phyloP scores from a whole-genome alignment of 139 green algal species.

The Chlamydomonas urium region DNA sequence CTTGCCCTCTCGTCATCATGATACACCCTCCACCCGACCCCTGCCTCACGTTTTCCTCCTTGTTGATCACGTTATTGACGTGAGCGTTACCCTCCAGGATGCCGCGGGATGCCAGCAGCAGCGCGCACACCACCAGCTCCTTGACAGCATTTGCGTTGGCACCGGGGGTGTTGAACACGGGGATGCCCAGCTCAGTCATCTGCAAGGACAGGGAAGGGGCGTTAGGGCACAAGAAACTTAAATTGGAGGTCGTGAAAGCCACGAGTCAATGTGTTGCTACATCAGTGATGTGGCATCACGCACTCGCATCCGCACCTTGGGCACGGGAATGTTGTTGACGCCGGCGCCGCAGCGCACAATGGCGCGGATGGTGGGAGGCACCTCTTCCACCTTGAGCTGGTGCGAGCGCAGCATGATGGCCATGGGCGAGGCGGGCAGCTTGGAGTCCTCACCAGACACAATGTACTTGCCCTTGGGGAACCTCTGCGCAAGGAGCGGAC shows the following conservation, averaged over 20 bases:
- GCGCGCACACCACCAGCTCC: conserved; percentile 47
- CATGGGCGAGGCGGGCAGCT: conserved; percentile 39
- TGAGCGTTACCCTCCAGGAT: conserved; percentile 50
- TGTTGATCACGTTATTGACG: conserved; percentile 45
- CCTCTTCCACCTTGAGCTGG: conserved; percentile 45
- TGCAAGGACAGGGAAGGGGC: too few species aligned
- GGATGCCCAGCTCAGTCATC: conserved; percentile 57
- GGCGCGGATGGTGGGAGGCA: conserved; percentile 29
- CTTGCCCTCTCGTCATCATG: too few species aligned
- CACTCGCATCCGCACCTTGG: too few species aligned
- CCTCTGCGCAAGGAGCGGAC: too few species aligned
- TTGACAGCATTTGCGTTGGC: conserved; percentile 59
- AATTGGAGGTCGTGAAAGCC: too few species aligned
- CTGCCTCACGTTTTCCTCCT: conserved; percentile 46
- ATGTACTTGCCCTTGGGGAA: conserved; percentile 44
- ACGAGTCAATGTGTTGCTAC: too few species aligned
- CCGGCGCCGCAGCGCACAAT: conserved; percentile 54
- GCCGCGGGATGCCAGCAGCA: conserved; percentile 46
- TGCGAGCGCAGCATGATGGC: conserved; percentile 58
- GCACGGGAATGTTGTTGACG: conserved; percentile 53
- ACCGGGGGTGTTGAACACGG: conserved; percentile 57
- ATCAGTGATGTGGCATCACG: too few species aligned
- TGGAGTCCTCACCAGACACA: conserved; percentile 31
- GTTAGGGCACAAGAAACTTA: too few species aligned
- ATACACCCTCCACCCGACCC: too few species aligned